Conservation (phyloP, 306 rosid genomes). For the Delonix regia region DNA sequence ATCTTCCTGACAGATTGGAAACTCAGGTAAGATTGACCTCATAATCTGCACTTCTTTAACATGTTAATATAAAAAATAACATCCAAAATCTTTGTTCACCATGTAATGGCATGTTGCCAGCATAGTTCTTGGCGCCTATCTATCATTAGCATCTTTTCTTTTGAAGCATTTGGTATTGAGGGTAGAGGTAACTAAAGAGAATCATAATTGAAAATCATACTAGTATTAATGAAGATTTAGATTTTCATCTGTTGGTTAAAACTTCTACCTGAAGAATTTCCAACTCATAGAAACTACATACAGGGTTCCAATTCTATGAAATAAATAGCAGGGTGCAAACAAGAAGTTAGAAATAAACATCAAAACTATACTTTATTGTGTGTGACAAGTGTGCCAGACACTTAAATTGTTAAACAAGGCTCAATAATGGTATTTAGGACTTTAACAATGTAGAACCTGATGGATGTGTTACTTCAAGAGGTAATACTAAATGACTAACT, state of each 20-base stretch:
- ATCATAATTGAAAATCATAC: not conserved
- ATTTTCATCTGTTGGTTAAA: not conserved
- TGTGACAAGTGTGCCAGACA: not conserved
- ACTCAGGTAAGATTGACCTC: slow-evolving; percentile 65
- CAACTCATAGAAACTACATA: not conserved
- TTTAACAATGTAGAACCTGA: not conserved
- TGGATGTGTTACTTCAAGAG: slow-evolving; percentile 4
- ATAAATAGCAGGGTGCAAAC: not conserved
- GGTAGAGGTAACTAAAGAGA: not conserved
- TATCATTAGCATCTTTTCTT: not conserved
- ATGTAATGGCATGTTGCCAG: not conserved
- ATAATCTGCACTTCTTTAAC: slow-evolving; percentile 5
- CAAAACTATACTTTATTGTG: not conserved
- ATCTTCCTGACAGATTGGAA: slow-evolving; percentile 90
- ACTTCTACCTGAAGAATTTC: slow-evolving; percentile 4
- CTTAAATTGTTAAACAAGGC: not conserved
- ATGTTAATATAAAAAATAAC: slow-evolving; percentile 7
- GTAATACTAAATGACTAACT: slow-evolving; percentile 17
- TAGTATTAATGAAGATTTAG: not conserved
- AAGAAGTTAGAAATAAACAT: not conserved
- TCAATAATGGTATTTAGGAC: not conserved
- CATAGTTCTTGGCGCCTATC: not conserved
- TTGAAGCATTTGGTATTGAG: not conserved
- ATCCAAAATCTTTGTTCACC: not conserved
- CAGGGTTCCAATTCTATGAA: not conserved